These are phyloP conservation scores for Spathaspora sp. DNA, from an alignment of 805 yeast species.

Conservation along the genomic window DNA sequence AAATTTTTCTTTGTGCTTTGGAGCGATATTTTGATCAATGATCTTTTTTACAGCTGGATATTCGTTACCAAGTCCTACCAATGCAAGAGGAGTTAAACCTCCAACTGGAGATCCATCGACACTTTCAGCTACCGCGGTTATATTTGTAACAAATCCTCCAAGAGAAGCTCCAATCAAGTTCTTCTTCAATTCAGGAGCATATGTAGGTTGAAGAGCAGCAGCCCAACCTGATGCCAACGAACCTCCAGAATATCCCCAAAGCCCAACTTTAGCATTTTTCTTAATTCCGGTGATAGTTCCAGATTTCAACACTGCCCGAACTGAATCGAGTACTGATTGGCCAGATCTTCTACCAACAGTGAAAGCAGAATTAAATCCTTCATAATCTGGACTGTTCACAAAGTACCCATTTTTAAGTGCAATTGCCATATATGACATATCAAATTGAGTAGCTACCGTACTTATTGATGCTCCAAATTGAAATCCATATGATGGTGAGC, in stretches of 20 bases:
- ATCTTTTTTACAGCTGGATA: constrained; percentile 18
- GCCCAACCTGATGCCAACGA: constrained; percentile 37
- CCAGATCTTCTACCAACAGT: too few relatives aligned
- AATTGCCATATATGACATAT: constrained; percentile 15
- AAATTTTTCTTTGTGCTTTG: not conserved
- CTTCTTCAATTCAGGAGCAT: constrained; percentile 29
- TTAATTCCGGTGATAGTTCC: too few relatives aligned
- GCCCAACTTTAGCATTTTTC: too few relatives aligned
- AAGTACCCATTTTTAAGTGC: too few relatives aligned
- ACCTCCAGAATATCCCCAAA: too few relatives aligned
- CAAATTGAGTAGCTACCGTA: constrained; percentile 13
- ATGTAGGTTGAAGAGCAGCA: constrained; percentile 30
- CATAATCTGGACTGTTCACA: too few relatives aligned
- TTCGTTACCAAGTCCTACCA: constrained; percentile 27
- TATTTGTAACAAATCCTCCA: constrained; percentile 36
- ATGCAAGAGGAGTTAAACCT: constrained; percentile 26
- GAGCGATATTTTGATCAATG: not conserved
- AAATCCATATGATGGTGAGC: too few relatives aligned
- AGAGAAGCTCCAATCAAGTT: constrained; percentile 28
- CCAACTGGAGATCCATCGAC: constrained; percentile 24
- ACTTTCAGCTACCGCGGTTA: constrained; percentile 23
- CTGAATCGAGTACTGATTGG: too few relatives aligned
- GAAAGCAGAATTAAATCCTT: too few relatives aligned
- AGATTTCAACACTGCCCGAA: too few relatives aligned
- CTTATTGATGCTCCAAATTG: constrained; percentile 9